phyloP scores from a whole-genome alignment of 306 rosid species.

The Oxytropis ochrocephala region DNA sequence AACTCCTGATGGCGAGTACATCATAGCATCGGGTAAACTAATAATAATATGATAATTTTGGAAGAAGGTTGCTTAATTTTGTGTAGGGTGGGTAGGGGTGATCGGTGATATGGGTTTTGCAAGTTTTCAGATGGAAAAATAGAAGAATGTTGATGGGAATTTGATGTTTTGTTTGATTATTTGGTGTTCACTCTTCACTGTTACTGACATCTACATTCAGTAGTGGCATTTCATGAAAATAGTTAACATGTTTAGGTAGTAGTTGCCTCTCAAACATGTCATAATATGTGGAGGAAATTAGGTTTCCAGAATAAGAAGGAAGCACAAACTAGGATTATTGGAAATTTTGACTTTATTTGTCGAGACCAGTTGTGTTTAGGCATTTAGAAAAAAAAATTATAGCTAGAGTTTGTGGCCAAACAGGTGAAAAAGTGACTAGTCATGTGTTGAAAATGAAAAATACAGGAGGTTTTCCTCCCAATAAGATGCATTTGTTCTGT shows the following conservation, averaged over 20 bases:
- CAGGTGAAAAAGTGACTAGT: not conserved
- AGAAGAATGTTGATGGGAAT: not conserved
- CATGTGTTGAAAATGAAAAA: not conserved
- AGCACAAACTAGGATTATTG: not conserved
- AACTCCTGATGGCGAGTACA: slow-evolving; percentile 78
- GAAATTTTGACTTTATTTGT: not conserved
- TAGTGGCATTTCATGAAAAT: not conserved
- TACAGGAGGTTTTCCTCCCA: not conserved
- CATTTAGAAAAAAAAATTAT: not conserved
- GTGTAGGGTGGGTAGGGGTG: not conserved
- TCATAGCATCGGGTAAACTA: slow-evolving; percentile 54
- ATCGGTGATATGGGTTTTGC: not conserved
- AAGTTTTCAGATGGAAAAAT: not conserved
- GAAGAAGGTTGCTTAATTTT: not conserved
- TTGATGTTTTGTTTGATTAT: not conserved
- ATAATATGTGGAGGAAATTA: not conserved
- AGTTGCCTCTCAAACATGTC: not conserved
- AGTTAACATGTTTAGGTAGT: not conserved
- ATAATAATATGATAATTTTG: not conserved
- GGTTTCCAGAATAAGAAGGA: not conserved
- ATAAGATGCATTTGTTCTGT: slow-evolving; percentile 4
- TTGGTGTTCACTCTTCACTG: not conserved
- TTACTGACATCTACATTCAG: not conserved
- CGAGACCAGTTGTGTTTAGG: not conserved
- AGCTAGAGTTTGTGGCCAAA: not conserved